These are phyloP conservation scores for Zanthoxylum bungeanum DNA, from an alignment of 345 rosid species.

Conservation along the genomic window DNA sequence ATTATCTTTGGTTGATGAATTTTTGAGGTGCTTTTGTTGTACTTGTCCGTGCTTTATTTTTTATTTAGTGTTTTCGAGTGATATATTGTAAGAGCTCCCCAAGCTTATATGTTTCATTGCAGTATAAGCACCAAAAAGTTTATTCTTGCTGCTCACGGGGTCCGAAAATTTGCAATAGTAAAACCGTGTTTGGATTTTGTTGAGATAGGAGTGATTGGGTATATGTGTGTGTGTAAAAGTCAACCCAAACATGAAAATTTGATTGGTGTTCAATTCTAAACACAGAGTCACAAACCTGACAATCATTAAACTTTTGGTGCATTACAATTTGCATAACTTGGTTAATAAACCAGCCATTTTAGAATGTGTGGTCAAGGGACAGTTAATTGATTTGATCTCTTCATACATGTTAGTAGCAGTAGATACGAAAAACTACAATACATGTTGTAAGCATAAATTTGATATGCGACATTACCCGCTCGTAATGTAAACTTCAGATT, in stretches of 20 bases:
- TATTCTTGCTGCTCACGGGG: not conserved
- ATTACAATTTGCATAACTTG: not conserved
- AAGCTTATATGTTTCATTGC: not conserved
- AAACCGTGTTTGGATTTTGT: not conserved
- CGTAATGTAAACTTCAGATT: not conserved
- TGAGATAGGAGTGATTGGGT: not conserved
- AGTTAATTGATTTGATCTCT: not conserved
- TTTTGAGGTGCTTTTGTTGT: not conserved
- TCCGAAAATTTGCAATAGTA: not conserved
- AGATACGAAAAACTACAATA: not conserved
- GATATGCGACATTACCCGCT: not conserved
- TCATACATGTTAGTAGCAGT: not conserved
- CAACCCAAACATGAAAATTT: not conserved
- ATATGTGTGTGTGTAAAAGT: not conserved
- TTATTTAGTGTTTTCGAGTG: not conserved
- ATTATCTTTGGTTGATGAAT: not conserved
- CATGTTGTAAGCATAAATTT: not conserved
- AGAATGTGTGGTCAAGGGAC: not conserved
- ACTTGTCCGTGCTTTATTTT: not conserved
- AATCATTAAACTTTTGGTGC: not conserved
- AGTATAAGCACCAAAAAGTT: not conserved
- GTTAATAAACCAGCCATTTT: not conserved
- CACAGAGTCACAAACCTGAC: not conserved
- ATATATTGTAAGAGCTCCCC: not conserved
- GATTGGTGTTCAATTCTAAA: not conserved